A percentile compares a stretch with the other conserved stretches of the same genome.
Conservation (phyloP, 768 basidiomycete species). For the Phlebiopsis flavidoalba region DNA sequence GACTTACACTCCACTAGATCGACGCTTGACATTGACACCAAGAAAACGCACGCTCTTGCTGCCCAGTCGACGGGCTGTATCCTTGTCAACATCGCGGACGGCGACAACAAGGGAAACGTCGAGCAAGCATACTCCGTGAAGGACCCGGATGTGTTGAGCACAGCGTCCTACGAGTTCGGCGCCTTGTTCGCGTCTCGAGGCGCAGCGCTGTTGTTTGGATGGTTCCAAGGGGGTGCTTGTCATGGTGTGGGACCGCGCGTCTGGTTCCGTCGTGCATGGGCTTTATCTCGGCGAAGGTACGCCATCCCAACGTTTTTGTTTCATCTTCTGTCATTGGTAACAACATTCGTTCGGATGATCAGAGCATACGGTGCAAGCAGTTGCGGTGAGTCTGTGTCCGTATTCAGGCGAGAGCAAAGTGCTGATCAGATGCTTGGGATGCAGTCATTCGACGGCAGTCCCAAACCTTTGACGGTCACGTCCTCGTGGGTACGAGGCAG, state of each 20-base stretch:
- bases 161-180: conserved; percentile 31
- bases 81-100: conserved; percentile 45
- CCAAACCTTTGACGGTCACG: conserved; percentile 30
- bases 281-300: conserved; percentile 57
- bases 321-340: not conserved
- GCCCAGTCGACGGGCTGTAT: conserved; percentile 45
- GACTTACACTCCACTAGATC: conserved; percentile 29
- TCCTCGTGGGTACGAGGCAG: conserved; percentile 53
- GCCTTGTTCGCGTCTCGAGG: conserved; percentile 51
- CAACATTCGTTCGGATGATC: not conserved
- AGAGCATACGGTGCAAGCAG: conserved; percentile 29
- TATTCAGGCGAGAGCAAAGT: not conserved
- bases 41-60: conserved; percentile 47
- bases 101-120: conserved; percentile 46
- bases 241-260: conserved; percentile 58
- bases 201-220: conserved; percentile 54
- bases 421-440: not conserved
- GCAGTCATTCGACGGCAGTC: conserved; percentile 44
- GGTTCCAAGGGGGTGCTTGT: conserved; percentile 47
- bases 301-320: conserved; percentile 11
- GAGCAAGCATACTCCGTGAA: conserved; percentile 47
- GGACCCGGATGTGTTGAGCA: conserved; percentile 23
- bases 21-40: conserved; percentile 47
- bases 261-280: conserved; percentile 49
- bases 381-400: conserved; percentile 26